Conservation (phyloP, 1,284 basidiomycete species). For the Acaromyces ingoldii region DNA sequence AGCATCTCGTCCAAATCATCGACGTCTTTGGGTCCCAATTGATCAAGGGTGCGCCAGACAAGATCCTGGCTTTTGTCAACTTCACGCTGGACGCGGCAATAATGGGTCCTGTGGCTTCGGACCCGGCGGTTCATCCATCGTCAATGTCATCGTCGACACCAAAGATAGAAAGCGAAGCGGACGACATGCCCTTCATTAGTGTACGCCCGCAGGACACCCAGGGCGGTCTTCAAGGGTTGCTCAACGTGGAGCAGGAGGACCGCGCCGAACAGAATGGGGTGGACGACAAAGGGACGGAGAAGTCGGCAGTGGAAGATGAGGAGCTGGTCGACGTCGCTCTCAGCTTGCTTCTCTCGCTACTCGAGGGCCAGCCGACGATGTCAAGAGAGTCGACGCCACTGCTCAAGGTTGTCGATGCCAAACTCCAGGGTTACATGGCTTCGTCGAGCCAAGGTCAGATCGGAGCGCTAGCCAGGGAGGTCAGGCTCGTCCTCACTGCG, state of each 20-base stretch:
- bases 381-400: conserved; percentile 25
- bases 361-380: conserved; percentile 29
- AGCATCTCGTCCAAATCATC: conserved; percentile 39
- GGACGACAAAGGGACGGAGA: conserved; percentile 1
- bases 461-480: conserved; percentile 67
- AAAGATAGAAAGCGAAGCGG: neutral
- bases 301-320: conserved; percentile 13
- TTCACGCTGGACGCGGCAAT: conserved; percentile 22
- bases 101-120: too few relatives aligned
- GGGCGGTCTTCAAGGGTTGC: neutral
- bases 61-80: conserved; percentile 40
- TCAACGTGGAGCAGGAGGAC: neutral
- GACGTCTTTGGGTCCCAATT: conserved; percentile 37
- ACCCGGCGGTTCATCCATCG: too few relatives aligned
- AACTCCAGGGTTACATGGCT: conserved; percentile 29
- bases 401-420: conserved; percentile 34
- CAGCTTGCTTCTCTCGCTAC: conserved; percentile 38
- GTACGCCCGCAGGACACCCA: neutral
- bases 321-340: conserved; percentile 38
- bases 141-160: too few relatives aligned
- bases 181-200: conserved; percentile 19
- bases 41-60: conserved; percentile 29
- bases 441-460: conserved; percentile 27
- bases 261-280: neutral
- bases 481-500: conserved; percentile 72